Conservation (phyloP, 2,329 filamentous ascomycete genomes). For the Fusarium sp. region DNA sequence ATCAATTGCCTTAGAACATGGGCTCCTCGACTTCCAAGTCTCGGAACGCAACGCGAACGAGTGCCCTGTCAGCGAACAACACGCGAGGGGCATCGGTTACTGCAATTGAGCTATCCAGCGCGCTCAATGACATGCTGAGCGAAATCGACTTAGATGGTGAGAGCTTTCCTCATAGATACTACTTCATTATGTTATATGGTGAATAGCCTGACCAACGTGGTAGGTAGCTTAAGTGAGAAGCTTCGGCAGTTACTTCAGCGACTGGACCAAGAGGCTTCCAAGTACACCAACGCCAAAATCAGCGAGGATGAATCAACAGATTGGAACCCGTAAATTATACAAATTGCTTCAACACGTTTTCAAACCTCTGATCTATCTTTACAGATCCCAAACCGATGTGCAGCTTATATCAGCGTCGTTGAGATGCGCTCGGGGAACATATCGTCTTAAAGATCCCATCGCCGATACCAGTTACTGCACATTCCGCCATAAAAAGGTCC, state of each 20-base stretch:
- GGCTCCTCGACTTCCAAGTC: constrained; percentile 31
- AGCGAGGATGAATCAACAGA: constrained; percentile 23
- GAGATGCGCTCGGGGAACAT: constrained; percentile 39
- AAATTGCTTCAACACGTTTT: background rate
- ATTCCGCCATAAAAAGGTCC: constrained; percentile 22
- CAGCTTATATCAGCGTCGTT: constrained; percentile 41
- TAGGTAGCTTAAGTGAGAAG: constrained; percentile 32
- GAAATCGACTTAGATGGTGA: constrained; percentile 29
- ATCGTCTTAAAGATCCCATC: constrained; percentile 21
- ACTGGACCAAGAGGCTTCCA: constrained; percentile 44
- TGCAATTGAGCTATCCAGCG: constrained; percentile 23
- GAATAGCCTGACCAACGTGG: background rate
- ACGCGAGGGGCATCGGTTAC: constrained; percentile 28
- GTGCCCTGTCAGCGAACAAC: constrained; percentile 29
- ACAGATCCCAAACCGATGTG: constrained; percentile 32
- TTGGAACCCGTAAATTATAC: constrained; percentile 38
- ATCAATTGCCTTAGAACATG: constrained; percentile 8
- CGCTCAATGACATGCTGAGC: constrained; percentile 22
- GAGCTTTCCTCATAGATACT: background rate
- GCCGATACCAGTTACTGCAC: constrained; percentile 29
- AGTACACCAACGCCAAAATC: constrained; percentile 42
- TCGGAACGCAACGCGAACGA: background rate
- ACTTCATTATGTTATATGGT: background rate
- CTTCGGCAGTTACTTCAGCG: constrained; percentile 37
- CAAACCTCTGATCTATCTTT: background rate